These are phyloP conservation scores for Nicotiana benthamiana DNA, from an alignment of 257 asterid species.

Conservation along the genomic window DNA sequence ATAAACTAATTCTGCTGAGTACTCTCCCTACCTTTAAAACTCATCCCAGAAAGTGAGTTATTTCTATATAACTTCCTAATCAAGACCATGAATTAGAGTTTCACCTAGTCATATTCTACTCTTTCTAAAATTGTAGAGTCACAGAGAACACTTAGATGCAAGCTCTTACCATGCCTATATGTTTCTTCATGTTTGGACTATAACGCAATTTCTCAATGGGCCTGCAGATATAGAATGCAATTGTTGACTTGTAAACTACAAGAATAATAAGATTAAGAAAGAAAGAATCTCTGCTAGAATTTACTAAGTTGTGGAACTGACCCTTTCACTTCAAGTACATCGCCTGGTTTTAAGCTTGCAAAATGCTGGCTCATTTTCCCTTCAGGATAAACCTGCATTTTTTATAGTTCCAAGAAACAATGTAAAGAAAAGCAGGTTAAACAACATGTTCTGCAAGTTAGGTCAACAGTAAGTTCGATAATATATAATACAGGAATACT, in stretches of 20 bases:
- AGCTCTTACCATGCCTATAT: slow-evolving; percentile 87
- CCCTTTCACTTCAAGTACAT: slow-evolving; percentile 94
- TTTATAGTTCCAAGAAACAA: not conserved
- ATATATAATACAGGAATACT: not conserved
- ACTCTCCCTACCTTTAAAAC: not conserved
- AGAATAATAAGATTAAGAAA: not conserved
- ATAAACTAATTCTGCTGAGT: not conserved
- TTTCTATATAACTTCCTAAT: slow-evolving; percentile 1
- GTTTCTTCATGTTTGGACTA: slow-evolving; percentile 89
- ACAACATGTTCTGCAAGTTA: not conserved
- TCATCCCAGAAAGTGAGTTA: not conserved
- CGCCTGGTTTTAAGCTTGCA: slow-evolving; percentile 90
- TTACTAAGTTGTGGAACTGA: slow-evolving; percentile 22
- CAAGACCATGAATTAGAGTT: not conserved
- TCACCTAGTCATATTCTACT: not conserved
- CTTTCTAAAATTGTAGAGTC: not conserved
- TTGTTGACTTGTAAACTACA: not conserved
- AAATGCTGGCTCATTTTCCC: slow-evolving; percentile 99
- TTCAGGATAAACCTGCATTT: slow-evolving; percentile 81
- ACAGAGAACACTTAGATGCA: not conserved
- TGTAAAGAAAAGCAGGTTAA: not conserved
- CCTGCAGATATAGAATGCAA: slow-evolving; percentile 36
- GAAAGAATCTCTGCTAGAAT: not conserved
- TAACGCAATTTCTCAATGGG: slow-evolving; percentile 85
- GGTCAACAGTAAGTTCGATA: not conserved